phyloP scores from a whole-genome alignment of 148 eudicot species.

The Spergularia marina region DNA sequence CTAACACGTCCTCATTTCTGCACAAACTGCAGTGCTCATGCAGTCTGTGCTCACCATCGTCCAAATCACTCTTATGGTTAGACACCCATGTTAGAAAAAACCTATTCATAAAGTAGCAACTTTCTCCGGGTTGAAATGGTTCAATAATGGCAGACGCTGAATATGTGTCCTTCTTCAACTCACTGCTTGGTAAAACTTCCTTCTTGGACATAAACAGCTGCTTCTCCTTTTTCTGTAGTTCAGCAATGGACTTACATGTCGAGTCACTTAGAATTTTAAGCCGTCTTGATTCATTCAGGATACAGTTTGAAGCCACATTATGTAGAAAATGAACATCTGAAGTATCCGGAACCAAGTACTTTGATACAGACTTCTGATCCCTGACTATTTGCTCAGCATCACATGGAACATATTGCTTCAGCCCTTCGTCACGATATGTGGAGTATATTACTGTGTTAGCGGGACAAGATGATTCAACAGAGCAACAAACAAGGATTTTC shows the following conservation, averaged over 20 bases:
- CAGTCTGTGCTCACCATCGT: conserved; percentile 12
- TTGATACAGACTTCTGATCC: conserved; percentile 36
- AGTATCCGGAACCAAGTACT: conserved; percentile 31
- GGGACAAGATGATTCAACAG: conserved; percentile 45
- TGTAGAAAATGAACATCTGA: conserved; percentile 51
- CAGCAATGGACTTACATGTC: conserved; percentile 43
- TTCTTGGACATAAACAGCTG: conserved; percentile 44
- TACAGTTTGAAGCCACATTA: conserved; percentile 37
- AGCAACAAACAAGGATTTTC: conserved; percentile 74
- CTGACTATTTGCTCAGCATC: conserved; percentile 49
- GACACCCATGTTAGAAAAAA: conserved; percentile 54
- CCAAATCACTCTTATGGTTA: conserved; percentile 20
- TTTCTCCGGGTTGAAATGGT: conserved; percentile 46
- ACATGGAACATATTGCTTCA: conserved; percentile 16
- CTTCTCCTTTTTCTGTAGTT: conserved; percentile 55
- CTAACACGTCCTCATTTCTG: conserved; percentile 32
- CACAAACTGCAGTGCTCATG: conserved; percentile 40
- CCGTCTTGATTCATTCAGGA: conserved; percentile 57
- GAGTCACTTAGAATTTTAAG: conserved; percentile 57
- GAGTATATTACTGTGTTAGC: conserved; percentile 39
- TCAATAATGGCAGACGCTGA: conserved; percentile 14
- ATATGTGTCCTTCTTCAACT: conserved; percentile 27
- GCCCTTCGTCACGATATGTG: conserved; percentile 25
- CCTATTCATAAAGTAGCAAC: conserved; percentile 72
- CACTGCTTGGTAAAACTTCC: conserved; percentile 20